These are phyloP conservation scores for Crithidia sp. DNA, from an alignment of 208 protist species.

Conservation along the genomic window DNA sequence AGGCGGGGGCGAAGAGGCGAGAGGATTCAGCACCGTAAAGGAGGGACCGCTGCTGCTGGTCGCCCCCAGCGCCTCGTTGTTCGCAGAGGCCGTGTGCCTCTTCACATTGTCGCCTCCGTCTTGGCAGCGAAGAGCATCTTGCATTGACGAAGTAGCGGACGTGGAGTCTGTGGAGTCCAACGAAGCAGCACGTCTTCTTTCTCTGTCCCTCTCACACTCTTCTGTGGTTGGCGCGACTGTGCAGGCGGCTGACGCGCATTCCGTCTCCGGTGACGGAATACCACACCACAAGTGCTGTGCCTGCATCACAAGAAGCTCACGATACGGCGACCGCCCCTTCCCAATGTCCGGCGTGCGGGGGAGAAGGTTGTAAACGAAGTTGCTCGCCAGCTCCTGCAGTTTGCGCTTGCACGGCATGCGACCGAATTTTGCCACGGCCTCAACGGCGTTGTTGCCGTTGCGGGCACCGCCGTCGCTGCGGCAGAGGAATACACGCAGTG, in stretches of 20 bases:
- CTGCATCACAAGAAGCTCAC: neutral
- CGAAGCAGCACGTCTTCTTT: no score
- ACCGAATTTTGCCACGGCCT: constrained; percentile 4
- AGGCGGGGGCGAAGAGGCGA: neutral
- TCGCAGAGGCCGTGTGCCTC: no score
- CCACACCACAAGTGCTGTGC: constrained; percentile 4
- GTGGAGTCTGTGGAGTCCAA: no score
- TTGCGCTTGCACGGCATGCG: constrained; percentile 18
- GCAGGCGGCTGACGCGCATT: neutral
- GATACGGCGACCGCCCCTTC: neutral
- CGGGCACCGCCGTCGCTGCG: neutral
- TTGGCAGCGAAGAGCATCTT: no score
- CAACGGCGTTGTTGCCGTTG: constrained; percentile 9
- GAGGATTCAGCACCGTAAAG: no score
- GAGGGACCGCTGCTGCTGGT: no score
- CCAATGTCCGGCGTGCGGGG: neutral
- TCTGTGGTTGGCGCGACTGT: neutral
- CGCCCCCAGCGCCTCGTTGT: no score
- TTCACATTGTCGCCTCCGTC: no score
- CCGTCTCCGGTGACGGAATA: no score
- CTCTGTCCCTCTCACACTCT: neutral
- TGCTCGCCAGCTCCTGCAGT: neutral
- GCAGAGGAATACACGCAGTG: constrained; percentile 6
- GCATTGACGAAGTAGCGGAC: no score
- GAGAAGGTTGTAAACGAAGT: constrained; percentile 7